These are phyloP conservation scores for Botrytis fragariae DNA, from an alignment of 2,329 filamentous ascomycete species.

Conservation along the genomic window DNA sequence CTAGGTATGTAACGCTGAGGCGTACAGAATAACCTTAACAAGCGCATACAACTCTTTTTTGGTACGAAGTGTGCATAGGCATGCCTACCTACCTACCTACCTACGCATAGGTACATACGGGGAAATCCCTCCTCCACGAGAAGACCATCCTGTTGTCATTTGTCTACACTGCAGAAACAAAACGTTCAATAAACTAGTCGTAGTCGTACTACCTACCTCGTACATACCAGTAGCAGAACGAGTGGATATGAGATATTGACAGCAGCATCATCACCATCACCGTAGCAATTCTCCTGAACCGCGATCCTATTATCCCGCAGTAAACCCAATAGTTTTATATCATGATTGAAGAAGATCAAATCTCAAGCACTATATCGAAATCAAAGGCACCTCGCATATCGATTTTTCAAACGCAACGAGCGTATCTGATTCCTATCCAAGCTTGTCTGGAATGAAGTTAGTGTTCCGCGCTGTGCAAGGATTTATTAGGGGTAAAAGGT, in stretches of 20 bases:
- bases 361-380: not conserved
- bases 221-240: not conserved
- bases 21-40: conserved; percentile 2
- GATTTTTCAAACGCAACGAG: not conserved
- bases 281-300: not conserved
- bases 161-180: not conserved
- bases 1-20: not conserved
- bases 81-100: not conserved
- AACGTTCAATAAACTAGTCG: not conserved
- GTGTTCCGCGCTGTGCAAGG: not conserved
- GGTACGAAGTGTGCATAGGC: not conserved
- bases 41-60: conserved; percentile 3
- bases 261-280: not conserved
- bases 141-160: not conserved
- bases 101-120: not conserved
- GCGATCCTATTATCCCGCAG: not conserved
- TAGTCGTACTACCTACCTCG: not conserved
- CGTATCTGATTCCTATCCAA: not conserved
- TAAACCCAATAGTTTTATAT: not conserved
- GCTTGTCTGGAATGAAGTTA: not conserved
- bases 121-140: not conserved
- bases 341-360: not conserved
- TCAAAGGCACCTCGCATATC: not conserved
- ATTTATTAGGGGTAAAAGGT: conserved; percentile 1
- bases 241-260: not conserved